Base-by-base conservation (phyloP, 805 yeast species). In the Scheffersomyces spartinae region DNA sequence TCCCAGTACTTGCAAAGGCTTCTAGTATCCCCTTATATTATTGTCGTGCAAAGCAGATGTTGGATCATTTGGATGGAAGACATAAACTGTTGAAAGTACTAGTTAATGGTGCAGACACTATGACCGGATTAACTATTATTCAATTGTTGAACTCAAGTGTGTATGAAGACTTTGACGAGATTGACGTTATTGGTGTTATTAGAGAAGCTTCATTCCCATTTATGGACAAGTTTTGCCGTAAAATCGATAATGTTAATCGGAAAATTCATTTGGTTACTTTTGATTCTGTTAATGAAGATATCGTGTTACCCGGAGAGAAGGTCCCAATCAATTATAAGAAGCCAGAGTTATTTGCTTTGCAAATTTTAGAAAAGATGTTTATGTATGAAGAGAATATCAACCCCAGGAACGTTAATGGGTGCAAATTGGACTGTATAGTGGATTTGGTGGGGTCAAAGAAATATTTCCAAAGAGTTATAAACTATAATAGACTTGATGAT, bases 101-200 rank as follows among this genome's bases (percentile, higher is more conserved):
- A 15, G 52, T 60, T 30, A 58, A 59, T 37, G 67, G 67, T 14
- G 67, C 55, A 3, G 64, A 60, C 30, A 56, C 65, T 6, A 38
- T 45, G 21, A 32, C 58, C 14, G 64, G 63, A 0, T 36, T 38
- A 24, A 60, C 60, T 5, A 18, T 60, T 4, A 29, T 53, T 4
- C 65, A 60, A 32, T 15, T 49, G 3, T 30, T 59, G 8, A 38
- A 39, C 13, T 53, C 61, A 1, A 38, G 51, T 4, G 24, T 37
- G 4, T 55, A 53, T 36, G 25, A 35, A 9, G 24, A 13, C 12
- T 36, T 54, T 23, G 39, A 36, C 10, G 32, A 34, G 15, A 36
- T 50, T 22, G 52, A 52, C 26, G 31, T 60, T 22, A 40, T 58
- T 1, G 37, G 57, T 25, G 38, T 58, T 5, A 47, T 54, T 12